Conservation (phyloP, 495 filamentous ascomycete genomes). For the Penicillium cinerascens region DNA sequence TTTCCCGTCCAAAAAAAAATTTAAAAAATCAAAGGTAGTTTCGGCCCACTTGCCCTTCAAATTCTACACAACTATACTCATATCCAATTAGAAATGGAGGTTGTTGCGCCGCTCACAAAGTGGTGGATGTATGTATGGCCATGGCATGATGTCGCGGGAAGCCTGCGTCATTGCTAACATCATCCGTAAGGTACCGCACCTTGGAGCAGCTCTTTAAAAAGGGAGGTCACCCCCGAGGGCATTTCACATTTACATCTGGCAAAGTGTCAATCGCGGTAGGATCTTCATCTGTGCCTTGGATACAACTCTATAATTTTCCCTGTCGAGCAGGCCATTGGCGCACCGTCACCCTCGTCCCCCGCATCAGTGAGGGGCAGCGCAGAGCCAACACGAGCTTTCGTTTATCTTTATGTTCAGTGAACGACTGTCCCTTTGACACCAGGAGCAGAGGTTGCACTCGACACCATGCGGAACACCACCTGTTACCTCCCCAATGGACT, state of each 20-base stretch:
- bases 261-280: background rate
- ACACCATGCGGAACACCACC: constrained; percentile 30
- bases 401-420: background rate
- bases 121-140: background rate
- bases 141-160: constrained; percentile 9
- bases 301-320: background rate
- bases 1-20: background rate
- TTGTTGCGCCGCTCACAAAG: background rate
- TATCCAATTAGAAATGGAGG: background rate
- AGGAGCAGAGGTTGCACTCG: background rate
- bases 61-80: background rate
- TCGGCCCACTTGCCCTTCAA: background rate
- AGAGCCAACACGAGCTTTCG: constrained; percentile 1
- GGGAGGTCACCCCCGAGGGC: background rate
- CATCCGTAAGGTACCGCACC: background rate
- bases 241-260: background rate
- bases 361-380: constrained; percentile 12
- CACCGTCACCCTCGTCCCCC: background rate
- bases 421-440: background rate
- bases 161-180: constrained; percentile 8
- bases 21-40: background rate
- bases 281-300: background rate
- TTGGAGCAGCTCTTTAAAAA: background rate
- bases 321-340: background rate
- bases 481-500: constrained; percentile 81